Conservation (phyloP, 148 eudicot genomes). For the Polygonum maritimum region DNA sequence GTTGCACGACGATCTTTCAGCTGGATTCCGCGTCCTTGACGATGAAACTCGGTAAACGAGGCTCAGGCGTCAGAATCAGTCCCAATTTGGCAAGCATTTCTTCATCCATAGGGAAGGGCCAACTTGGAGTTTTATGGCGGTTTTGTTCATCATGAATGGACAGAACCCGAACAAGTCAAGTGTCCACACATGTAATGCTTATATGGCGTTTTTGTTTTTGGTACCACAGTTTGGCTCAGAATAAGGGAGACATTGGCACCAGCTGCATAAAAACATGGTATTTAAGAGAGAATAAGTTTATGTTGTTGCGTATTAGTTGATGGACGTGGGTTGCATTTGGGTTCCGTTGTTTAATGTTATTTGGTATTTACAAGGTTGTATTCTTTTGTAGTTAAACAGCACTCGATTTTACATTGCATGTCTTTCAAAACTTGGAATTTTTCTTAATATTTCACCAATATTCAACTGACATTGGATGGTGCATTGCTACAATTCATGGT, state of each 20-base stretch:
- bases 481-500: too few species aligned
- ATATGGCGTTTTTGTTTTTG: background rate
- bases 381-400: background rate
- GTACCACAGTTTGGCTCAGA: conserved; percentile 3
- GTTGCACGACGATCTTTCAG: conserved; percentile 59
- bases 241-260: background rate
- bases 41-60: conserved; percentile 66
- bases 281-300: background rate
- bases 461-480: too few species aligned
- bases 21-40: conserved; percentile 88
- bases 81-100: background rate
- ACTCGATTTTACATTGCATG: too few species aligned
- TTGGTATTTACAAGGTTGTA: background rate
- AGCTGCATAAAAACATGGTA: background rate
- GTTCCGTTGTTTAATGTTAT: background rate
- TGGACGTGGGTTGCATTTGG: background rate
- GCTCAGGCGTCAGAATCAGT: background rate
- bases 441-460: too few species aligned
- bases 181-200: conserved; percentile 1
- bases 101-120: background rate
- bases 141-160: background rate
- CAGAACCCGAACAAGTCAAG: background rate
- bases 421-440: too few species aligned
- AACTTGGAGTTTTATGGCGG: background rate
- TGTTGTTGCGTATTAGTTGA: background rate